phyloP scores from a whole-genome alignment of 305 asterid genomes.

The Rubia occidens region DNA sequence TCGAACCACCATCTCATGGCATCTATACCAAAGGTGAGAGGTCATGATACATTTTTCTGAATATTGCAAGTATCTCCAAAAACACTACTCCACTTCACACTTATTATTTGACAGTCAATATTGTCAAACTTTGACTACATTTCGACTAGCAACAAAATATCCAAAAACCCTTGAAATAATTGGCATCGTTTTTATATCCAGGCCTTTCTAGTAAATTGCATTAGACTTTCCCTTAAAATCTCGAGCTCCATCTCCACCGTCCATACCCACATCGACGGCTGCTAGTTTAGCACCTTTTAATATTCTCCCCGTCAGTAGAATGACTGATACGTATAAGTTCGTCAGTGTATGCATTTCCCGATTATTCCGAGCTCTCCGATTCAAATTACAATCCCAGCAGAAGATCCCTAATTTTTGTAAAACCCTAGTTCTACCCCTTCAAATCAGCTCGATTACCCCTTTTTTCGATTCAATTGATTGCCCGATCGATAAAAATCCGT shows the following conservation, averaged over 20 bases:
- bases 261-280: constrained; percentile 6
- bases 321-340: not conserved
- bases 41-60: too few relatives aligned
- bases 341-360: not conserved
- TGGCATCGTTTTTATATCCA: not conserved
- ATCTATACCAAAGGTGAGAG: too few relatives aligned
- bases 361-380: not conserved
- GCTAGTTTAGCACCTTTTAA: not conserved
- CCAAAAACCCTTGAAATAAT: not conserved
- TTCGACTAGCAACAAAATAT: too few relatives aligned
- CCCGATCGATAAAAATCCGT: not conserved
- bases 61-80: too few relatives aligned
- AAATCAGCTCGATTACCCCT: not conserved
- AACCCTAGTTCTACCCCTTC: not conserved
- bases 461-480: not conserved
- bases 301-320: constrained; percentile 2
- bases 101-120: too few relatives aligned
- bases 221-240: not conserved
- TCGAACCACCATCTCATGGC: too few relatives aligned
- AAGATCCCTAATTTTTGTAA: constrained; percentile 13
- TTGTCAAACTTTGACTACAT: too few relatives aligned
- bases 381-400: not conserved
- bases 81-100: too few relatives aligned
- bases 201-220: not conserved
- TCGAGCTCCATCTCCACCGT: constrained; percentile 2